A percentile compares a stretch with the other conserved stretches of the same genome.
phyloP scores from a whole-genome alignment of 495 filamentous ascomycete genomes.

The Penicillium dipodomyicola region DNA sequence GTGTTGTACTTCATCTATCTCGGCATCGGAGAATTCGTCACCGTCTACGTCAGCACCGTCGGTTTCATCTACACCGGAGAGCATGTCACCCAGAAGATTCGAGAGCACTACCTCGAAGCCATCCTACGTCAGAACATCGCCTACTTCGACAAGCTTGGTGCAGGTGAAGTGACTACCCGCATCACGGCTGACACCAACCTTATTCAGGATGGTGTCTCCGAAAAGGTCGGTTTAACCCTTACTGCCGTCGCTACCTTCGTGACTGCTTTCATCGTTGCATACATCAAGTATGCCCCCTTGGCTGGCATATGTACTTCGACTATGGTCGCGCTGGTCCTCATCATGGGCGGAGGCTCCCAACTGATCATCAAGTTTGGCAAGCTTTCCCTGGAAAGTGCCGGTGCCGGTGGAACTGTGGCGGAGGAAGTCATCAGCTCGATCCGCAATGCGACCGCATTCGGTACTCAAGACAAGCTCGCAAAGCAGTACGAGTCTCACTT shows the following conservation, averaged over 20 bases:
- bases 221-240: conserved; percentile 77
- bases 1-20: conserved; percentile 91
- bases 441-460: conserved; percentile 89
- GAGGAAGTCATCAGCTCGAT: conserved; percentile 96
- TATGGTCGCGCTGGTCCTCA: conserved; percentile 66
- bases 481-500: conserved; percentile 79
- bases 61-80: conserved; percentile 95
- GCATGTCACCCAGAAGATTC: conserved; percentile 79
- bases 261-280: conserved; percentile 85
- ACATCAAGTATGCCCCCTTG: conserved; percentile 80
- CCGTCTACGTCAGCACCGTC: conserved; percentile 76
- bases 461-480: conserved; percentile 84
- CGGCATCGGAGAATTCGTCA: conserved; percentile 79
- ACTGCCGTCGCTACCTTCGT: conserved; percentile 75
- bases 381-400: conserved; percentile 72
- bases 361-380: conserved; percentile 82
- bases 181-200: conserved; percentile 90
- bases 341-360: conserved; percentile 68
- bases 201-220: conserved; percentile 84
- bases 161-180: conserved; percentile 88
- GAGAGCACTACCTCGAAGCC: conserved; percentile 76
- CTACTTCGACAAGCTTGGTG: conserved; percentile 88
- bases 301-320: conserved; percentile 79
- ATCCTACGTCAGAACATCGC: conserved; percentile 89
- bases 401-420: conserved; percentile 79